Evolutionary conservation across 2,329 filamentous ascomycete species (phyloP).

Genomic region (Knufia fluminis): DNA sequence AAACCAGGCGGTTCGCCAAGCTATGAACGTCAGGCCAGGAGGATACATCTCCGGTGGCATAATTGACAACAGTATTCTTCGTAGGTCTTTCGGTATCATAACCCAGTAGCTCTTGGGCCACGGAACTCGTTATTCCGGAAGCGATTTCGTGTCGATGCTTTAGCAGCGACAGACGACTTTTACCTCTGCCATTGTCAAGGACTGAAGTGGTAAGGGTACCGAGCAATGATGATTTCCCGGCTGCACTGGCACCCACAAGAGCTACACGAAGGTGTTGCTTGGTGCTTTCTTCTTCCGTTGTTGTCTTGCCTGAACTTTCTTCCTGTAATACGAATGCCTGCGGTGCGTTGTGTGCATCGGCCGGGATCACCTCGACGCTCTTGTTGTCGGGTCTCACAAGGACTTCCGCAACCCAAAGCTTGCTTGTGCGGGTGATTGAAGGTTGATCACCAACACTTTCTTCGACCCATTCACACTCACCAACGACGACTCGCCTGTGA

Average conservation of each 20-base stretch:
- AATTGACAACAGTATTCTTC: conserved; percentile 49
- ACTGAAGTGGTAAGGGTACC: conserved; percentile 81
- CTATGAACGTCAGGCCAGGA: conserved; percentile 94
- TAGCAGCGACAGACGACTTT: conserved; percentile 75
- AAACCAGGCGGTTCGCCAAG: conserved; percentile 67
- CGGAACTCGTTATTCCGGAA: conserved; percentile 86
- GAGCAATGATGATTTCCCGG: conserved; percentile 83
- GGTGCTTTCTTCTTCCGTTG: not conserved
- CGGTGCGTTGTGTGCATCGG: not conserved
- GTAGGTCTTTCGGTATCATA: conserved; percentile 43
- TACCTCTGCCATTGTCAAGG: conserved; percentile 84
- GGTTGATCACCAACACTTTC: conserved; percentile 21
- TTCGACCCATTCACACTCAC: conserved; percentile 58
- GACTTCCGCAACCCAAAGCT: conserved; percentile 82
- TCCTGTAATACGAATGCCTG: not conserved
- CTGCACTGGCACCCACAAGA: conserved; percentile 77
- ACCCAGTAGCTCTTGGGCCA: conserved; percentile 86
- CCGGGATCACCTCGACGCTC: conserved; percentile 11
- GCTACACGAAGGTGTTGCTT: conserved; percentile 76
- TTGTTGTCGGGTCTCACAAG: conserved; percentile 67
- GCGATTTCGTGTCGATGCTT: conserved; percentile 90
- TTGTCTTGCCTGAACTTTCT: not conserved
- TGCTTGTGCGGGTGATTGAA: conserved; percentile 35
- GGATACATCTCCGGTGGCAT: conserved; percentile 73
- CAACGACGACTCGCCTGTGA: conserved; percentile 71